Base-by-base conservation (phyloP, 2,329 filamentous ascomycete species). In the Phoma sp. region DNA sequence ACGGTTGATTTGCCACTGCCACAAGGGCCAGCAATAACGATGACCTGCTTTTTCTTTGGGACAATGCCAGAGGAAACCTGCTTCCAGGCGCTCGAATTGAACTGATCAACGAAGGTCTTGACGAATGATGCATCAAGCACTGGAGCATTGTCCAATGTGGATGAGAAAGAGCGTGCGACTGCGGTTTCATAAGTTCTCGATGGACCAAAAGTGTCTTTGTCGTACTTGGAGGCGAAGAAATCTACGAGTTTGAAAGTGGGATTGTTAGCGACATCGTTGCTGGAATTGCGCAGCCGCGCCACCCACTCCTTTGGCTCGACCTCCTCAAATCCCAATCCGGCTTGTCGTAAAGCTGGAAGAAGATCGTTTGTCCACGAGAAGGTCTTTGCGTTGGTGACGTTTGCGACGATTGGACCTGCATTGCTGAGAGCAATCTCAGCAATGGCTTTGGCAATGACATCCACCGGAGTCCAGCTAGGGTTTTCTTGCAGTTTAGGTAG, bases 301-400 rank as follows among this genome's bases (percentile, higher is more conserved):
- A 71, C 47, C 68, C 68, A 72, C 32, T 69, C 67, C 21, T 57
- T 62, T 4, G 64, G 60, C 40, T 59, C 61, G 8, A 70, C 57
- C 37, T 62, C 60, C 6, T 72, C 67, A 13, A 72, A 72, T n/a
- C 39, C 17, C 12, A 71, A 27, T 0, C 81, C 81, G 0, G 79
- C 76, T 0, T 69, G 63, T n/a, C 66, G 69, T 7, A 87, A 69
- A 3, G 78, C 76, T 2, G 83, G 83, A 0, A 87, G 76, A 2
- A 87, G 68, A 45, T 85, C 80, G 0, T 74, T 53, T 0, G 80
- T 83, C 82, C 83, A 86, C 33, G 80, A 73, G 58, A 85, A 81
- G 1, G 71, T 70, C 6, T 60, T 68, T 0, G 78, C 77, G 54
- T 85, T 85, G n/a, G 82, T 74, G 8, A 88, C 72, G 53, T 86